Percentiles rank a stretch among this genome's conserved stretches.
These are phyloP conservation scores for Nissolia schottii DNA, from an alignment of 306 rosid genomes.

Conservation along the genomic window DNA sequence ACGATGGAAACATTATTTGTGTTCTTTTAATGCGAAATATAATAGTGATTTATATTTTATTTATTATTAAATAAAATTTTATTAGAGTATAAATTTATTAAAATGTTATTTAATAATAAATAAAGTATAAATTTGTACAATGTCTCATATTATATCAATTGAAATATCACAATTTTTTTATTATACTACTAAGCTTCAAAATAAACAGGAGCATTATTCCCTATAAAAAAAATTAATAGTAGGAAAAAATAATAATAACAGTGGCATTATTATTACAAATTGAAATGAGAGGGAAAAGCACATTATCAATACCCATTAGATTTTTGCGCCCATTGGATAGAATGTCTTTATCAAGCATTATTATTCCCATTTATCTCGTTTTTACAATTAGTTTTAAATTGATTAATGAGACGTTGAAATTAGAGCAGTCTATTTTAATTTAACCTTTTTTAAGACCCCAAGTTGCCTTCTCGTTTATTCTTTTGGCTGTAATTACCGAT, in stretches of 20 bases:
- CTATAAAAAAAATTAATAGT: not conserved
- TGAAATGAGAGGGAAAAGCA: not conserved
- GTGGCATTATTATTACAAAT: not conserved
- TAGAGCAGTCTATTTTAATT: not conserved
- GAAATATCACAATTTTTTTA: too few species aligned
- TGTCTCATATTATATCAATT: too few species aligned
- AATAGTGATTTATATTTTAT: too few species aligned
- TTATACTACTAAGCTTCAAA: not conserved
- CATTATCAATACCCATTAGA: conserved; percentile 5
- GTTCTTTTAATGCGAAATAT: not conserved
- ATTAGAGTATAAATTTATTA: too few species aligned
- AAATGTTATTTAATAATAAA: too few species aligned
- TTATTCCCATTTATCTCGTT: not conserved
- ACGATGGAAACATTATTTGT: too few species aligned
- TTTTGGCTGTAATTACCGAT: not conserved
- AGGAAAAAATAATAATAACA: not conserved
- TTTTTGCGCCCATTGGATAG: not conserved
- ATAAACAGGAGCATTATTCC: not conserved
- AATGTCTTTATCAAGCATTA: conserved; percentile 33
- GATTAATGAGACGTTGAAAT: not conserved
- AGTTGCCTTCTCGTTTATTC: not conserved
- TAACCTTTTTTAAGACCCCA: not conserved
- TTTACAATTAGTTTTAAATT: not conserved
- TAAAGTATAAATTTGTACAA: too few species aligned
- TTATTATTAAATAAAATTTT: too few species aligned